Percentiles rank a stretch among this genome's conserved stretches.
phyloP scores from a whole-genome alignment of 2,329 filamentous ascomycete genomes.

The Stylonectria norvegica region DNA sequence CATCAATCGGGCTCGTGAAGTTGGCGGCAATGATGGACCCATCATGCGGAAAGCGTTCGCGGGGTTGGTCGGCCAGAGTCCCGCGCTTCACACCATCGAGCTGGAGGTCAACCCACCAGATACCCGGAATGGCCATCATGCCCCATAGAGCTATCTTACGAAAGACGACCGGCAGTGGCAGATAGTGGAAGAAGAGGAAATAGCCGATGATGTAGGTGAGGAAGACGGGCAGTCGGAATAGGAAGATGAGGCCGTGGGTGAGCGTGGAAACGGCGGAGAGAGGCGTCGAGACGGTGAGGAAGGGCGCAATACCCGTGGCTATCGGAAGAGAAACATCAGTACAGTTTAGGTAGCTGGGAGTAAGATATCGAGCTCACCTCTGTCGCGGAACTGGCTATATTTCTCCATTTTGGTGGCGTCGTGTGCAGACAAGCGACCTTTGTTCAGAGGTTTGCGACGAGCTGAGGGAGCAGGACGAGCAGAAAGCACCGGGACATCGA shows the following conservation, averaged over 20 bases:
- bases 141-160: slow-evolving; percentile 87
- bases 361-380: slow-evolving; percentile 55
- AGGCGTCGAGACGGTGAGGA: slow-evolving; percentile 75
- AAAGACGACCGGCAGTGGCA: slow-evolving; percentile 60
- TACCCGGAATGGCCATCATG: slow-evolving; percentile 81
- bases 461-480: not conserved
- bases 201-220: slow-evolving; percentile 64
- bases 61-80: slow-evolving; percentile 71
- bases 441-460: not conserved
- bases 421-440: slow-evolving; percentile 1
- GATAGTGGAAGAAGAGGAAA: slow-evolving; percentile 78
- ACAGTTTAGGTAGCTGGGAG: not conserved
- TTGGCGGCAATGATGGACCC: slow-evolving; percentile 84
- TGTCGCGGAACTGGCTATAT: slow-evolving; percentile 87
- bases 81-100: slow-evolving; percentile 95
- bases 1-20: slow-evolving; percentile 89
- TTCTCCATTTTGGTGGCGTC: slow-evolving; percentile 74
- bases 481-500: slow-evolving; percentile 26
- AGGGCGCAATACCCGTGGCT: slow-evolving; percentile 96
- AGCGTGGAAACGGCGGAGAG: slow-evolving; percentile 60
- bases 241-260: slow-evolving; percentile 69
- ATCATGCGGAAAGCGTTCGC: slow-evolving; percentile 70
- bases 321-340: slow-evolving; percentile 7
- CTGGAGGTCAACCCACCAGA: slow-evolving; percentile 99
- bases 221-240: slow-evolving; percentile 76